Base-by-base conservation (phyloP, 2,329 filamentous ascomycete species). In the Stylonectria norvegica region DNA sequence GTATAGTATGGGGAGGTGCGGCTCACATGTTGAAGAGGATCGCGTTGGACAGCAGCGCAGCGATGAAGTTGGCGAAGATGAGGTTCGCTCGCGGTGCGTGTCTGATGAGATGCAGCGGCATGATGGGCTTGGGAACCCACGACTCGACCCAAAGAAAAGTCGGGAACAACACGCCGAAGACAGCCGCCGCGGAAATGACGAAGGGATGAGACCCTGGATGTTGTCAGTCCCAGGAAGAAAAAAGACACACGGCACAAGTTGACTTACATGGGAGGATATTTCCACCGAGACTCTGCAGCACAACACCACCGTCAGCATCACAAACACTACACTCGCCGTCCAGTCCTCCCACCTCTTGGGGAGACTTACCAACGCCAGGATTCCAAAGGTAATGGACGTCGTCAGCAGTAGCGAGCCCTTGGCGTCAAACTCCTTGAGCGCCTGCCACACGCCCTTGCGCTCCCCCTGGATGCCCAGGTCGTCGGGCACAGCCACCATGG, bases 11-110 rank as follows among this genome's bases (percentile, higher is more conserved):
- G 15, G 25, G 15, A 20, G 19, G 25, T 12, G 20, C 19, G 3
- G 49, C 69, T 62, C 58, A 72, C 70, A 76, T 71, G 59, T 82
- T 82, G 57, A 82, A 82, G 15, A 78, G 54, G 33, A 82, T 70
- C 7, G 77, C 72, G 51, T 79, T 80, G 35, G 69, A 57, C 9
- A 81, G 57, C 27, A 79, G 57, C 2, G 73, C 69, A 11, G 65
- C 71, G 30, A 79, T 57, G 49, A 70, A 68, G 55, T 81, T 82
- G 42, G 69, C 62, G 40, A 79, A 70, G 40, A 83, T 75, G 20
- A 84, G 61, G 50, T 79, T 78, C 12, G 70, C 71, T n/a, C 75
- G 67, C 2, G 80, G 79, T 1, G 68, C 56, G 6, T 61, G 62
- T 11, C 61, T 61, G 28, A 83, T 59, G 3, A 83, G 67, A 23